Base-by-base conservation (phyloP, 2,329 filamentous ascomycete species). In the Fusarium sp. region DNA sequence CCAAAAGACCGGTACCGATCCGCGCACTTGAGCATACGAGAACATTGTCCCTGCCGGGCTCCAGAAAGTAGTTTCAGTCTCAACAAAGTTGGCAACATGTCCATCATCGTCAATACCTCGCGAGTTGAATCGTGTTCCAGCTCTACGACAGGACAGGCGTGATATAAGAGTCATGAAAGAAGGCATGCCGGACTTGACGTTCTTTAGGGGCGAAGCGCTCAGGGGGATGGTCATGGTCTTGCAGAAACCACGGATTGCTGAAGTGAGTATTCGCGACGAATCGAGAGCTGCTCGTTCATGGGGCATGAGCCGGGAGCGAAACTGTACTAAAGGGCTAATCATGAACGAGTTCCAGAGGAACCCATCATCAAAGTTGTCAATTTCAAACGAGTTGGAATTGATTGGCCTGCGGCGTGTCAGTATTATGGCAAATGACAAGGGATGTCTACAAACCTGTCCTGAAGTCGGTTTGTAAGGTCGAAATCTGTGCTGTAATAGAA, bases 401-500 rank as follows among this genome's bases (percentile, higher is more conserved):
- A 89, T 86, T 13, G 89, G 87, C 68, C 90, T 92, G 35, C 25
- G 5, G 17, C 37, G 32, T 10, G 65, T 61, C 38, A 70, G 54
- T 50, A 25, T 36, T 21, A 33, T 36, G 13, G n/a, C 5, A 11
- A 19, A n/a, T 23, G 36, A 19, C 9, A 49, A 25, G 33, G 27
- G 9, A 9, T 33, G 21, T 19, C 27, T 44, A 57, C 72, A 51
- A 66, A 92, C 85, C 94, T 88, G 72, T 97, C 90, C 76, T 99
- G 95, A 61, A 98, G 79, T 66, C 95, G 86, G 75, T 96, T 93
- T 4, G 95, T 99, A 44, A 99, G 81, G 73, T 99, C 94, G 74
- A 99, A 99, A 75, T 98, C 93, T n/a, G 92, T 92, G 73, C 93
- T 97, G 78, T 97, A 99, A 75, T 98, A 99, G 73, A 99, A 99